Base-by-base conservation (phyloP, 75 land plant genomes). In the Ceratopteris richardii region DNA sequence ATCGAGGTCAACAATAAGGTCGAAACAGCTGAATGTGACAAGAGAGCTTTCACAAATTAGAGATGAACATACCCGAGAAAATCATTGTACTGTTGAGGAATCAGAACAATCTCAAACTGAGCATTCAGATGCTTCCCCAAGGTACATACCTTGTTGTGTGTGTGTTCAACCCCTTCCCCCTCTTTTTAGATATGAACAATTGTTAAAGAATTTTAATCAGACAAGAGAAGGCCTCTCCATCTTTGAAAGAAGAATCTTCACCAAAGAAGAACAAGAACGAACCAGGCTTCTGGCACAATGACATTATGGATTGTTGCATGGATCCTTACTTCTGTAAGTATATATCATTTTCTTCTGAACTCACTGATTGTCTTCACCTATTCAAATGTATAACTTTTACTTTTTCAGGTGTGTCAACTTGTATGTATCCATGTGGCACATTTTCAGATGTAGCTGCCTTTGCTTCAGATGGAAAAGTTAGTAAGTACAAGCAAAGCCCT, bases 381-480 rank as follows among this genome's bases (percentile, higher is more conserved):
- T 3, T 2, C 5, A 5, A 6, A 17, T 5, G 2, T 6, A 2
- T 46, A 22, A 19, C 29, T 24, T 52, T 24, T 26, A 4, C 2
- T 52, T 24, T 52, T 21, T 52, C 27, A 92, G 98, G 98, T 61
- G 21, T 88, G 19, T 70, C 69, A 56, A 88, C 95, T 18, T 80
- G 80, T 61, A 76, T 80, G 56, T 88, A 59, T 57, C 98, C 98
- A 14, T 92, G 98, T 65, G 86, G 83, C 26, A 92, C 98, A 51
- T 84, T 92, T 62, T 77, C 94, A 48, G 78, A 62, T 57, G 77
- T 92, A 44, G 80, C 98, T 6, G 65, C 84, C 9, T 72, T 78
- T 5, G 86, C 80, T 16, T 76, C 68, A 27, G 62, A 67, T 51
- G 82, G 84, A 67, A 73, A 76, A 24, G 78, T 83, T 30, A 79